These are phyloP conservation scores for Mitragyna speciosa DNA, from an alignment of 257 asterid species.

Conservation along the genomic window DNA sequence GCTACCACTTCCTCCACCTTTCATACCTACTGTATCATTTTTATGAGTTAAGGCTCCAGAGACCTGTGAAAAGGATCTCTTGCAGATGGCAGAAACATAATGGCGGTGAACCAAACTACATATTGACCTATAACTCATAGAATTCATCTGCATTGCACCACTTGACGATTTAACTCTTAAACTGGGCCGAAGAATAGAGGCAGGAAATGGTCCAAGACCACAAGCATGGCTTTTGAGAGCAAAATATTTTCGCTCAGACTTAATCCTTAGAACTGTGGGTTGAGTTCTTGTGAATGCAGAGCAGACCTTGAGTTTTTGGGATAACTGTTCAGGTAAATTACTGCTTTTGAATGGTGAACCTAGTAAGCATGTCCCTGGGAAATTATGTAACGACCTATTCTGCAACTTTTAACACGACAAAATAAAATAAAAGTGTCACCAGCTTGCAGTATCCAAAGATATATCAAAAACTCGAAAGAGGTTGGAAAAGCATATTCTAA, in stretches of 20 bases:
- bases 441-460: neutral
- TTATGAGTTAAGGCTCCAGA: constrained; percentile 36
- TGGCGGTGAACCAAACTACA: constrained; percentile 27
- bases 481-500: neutral
- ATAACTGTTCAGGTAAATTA: constrained; percentile 25
- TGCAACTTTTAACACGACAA: constrained; percentile 43
- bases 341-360: constrained; percentile 42
- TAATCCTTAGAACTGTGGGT: constrained; percentile 31
- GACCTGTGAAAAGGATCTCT: constrained; percentile 50
- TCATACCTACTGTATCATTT: constrained; percentile 23
- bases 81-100: constrained; percentile 27
- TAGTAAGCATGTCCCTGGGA: constrained; percentile 37
- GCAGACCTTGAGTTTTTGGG: constrained; percentile 42
- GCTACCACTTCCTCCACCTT: constrained; percentile 31
- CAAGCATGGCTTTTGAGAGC: constrained; percentile 29
- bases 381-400: constrained; percentile 42
- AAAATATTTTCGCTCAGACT: constrained; percentile 31
- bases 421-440: constrained; percentile 9
- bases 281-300: constrained; percentile 29
- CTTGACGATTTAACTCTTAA: constrained; percentile 40
- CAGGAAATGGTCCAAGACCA: constrained; percentile 34
- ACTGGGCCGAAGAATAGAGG: constrained; percentile 31
- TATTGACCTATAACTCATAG: constrained; percentile 32
- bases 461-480: neutral
- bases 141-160: constrained; percentile 32